These are phyloP conservation scores for Capronia coronata DNA, from an alignment of 2,329 filamentous ascomycete species.

Conservation along the genomic window DNA sequence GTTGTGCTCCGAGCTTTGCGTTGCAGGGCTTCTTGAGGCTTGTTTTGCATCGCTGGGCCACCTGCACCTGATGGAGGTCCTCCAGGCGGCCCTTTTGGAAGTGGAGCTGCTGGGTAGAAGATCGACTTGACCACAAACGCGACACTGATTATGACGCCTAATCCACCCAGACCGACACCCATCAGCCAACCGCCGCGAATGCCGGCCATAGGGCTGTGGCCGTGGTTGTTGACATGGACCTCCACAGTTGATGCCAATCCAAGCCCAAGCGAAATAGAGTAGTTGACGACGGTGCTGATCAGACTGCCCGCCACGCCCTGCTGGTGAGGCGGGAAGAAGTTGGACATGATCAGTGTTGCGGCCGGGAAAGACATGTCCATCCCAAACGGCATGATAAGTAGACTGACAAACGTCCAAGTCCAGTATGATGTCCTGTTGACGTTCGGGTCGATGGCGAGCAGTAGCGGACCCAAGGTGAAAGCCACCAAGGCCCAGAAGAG, in stretches of 20 bases:
- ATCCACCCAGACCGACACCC: slow-evolving; percentile 27
- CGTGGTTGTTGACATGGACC: slow-evolving; percentile 24
- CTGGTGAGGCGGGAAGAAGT: slow-evolving; percentile 28
- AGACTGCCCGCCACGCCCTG: slow-evolving; percentile 30
- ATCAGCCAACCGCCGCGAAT: slow-evolving; percentile 29
- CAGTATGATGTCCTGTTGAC: slow-evolving; percentile 47
- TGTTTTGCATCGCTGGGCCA: slow-evolving; percentile 3
- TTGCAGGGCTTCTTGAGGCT: slow-evolving; percentile 1
- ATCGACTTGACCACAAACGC: slow-evolving; percentile 21
- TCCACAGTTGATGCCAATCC: slow-evolving; percentile 30
- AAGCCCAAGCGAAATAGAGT: slow-evolving; percentile 29
- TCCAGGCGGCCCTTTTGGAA: slow-evolving; percentile 11
- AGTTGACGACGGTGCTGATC: slow-evolving; percentile 30
- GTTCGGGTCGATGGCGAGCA: slow-evolving; percentile 34
- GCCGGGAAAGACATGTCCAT: slow-evolving; percentile 31
- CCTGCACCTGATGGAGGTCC: not conserved
- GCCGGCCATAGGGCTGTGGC: slow-evolving; percentile 24
- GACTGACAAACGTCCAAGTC: slow-evolving; percentile 55
- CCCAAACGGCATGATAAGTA: slow-evolving; percentile 50
- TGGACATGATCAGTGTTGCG: slow-evolving; percentile 30
- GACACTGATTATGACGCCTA: slow-evolving; percentile 24
- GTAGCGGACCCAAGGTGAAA: slow-evolving; percentile 28
- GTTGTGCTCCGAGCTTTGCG: slow-evolving; percentile 6
- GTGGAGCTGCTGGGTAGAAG: slow-evolving; percentile 6
- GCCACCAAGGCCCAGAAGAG: slow-evolving; percentile 35